A percentile compares a stretch with the other conserved stretches of the same genome.
Conservation (phyloP, 345 rosid species). For the Corchorus olitorius region DNA sequence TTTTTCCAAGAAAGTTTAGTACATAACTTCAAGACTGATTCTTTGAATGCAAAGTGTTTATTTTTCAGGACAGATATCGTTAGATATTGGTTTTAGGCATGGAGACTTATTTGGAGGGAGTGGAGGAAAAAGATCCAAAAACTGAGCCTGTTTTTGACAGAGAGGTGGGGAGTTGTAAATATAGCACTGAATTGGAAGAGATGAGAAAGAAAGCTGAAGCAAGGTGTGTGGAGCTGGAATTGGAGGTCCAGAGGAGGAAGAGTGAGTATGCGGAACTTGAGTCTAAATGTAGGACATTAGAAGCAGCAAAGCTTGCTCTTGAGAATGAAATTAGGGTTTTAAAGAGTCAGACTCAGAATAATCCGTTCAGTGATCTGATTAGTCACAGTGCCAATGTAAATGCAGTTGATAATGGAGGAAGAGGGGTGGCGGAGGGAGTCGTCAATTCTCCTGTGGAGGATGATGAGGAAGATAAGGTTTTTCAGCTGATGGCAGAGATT, state of each 20-base stretch:
- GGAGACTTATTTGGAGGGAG: slow-evolving; percentile 11
- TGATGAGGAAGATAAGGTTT: slow-evolving; percentile 35
- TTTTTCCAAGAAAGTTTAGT: neutral
- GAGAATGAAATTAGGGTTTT: slow-evolving; percentile 34
- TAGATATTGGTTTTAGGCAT: neutral
- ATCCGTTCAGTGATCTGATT: slow-evolving; percentile 11
- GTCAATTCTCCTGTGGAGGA: slow-evolving; percentile 40
- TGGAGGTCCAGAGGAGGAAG: slow-evolving; percentile 37
- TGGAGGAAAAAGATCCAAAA: slow-evolving; percentile 17
- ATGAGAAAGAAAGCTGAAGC: slow-evolving; percentile 39
- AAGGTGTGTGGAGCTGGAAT: slow-evolving; percentile 43
- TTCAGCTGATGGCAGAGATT: slow-evolving; percentile 54
- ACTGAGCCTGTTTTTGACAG: slow-evolving; percentile 1
- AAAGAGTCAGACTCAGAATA: slow-evolving; percentile 26
- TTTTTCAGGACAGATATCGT: neutral
- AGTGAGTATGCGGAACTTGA: slow-evolving; percentile 41
- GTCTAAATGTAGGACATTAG: slow-evolving; percentile 36
- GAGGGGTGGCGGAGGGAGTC: slow-evolving; percentile 23
- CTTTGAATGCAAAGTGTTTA: neutral
- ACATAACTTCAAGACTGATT: neutral
- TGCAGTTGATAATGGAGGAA: neutral
- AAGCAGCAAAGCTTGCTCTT: slow-evolving; percentile 32
- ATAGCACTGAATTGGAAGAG: slow-evolving; percentile 30
- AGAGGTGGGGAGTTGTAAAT: slow-evolving; percentile 18
- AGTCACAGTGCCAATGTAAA: neutral